Evolutionary conservation across 306 rosid genomes (phyloP), one percentile per base, ranked within the genome.

Genomic region (Styphnolobium japonicum): DNA sequence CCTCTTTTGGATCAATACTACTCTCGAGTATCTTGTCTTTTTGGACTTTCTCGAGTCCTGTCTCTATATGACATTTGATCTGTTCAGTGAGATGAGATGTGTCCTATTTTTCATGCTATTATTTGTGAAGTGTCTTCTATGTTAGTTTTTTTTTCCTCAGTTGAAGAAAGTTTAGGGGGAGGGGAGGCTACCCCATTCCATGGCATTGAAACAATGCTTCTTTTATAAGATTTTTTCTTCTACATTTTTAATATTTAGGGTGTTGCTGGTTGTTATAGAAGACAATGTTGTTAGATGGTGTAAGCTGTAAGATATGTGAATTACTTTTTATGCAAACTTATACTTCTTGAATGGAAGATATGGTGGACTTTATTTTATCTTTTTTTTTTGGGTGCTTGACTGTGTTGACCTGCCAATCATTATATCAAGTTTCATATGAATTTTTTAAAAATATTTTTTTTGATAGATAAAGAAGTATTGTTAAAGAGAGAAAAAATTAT

Each of bases 1-100:
- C 34, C 18, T 71, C 74, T 58, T 46, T 72, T 56, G 63, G 62
- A 53, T 80, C 62, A 39, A 68, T 60, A 67, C 71, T 61, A 48
- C 37, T 31, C 4, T 64, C 16, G 21, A 22, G 4, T 62, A 27
- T 76, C 79, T 23, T 15, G 40, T 52, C 37, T 39, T 61, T 51
- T 34, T 69, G 64, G 5, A 45, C 29, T 60, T 69, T 58, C 14
- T 36, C 23, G 70, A 27, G 57, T 37, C 25, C 1, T 22, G 72
- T 76, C 39, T 57, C 29, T 78, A 5, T 37, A 19, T 71, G 66
- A 7, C 61, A 29, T 36, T 73, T 52, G 67, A 73, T 40, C 40
- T 80, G 36, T 18, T 64, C 6, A 25, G 63, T 51, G 23, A 64
- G 49, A 7, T 23, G 18, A 63, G 53, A 10, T 25, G 53, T 52